These are phyloP conservation scores for Proliferodiscus dingleyae DNA, from an alignment of 2,329 filamentous ascomycete genomes.

Conservation along the genomic window DNA sequence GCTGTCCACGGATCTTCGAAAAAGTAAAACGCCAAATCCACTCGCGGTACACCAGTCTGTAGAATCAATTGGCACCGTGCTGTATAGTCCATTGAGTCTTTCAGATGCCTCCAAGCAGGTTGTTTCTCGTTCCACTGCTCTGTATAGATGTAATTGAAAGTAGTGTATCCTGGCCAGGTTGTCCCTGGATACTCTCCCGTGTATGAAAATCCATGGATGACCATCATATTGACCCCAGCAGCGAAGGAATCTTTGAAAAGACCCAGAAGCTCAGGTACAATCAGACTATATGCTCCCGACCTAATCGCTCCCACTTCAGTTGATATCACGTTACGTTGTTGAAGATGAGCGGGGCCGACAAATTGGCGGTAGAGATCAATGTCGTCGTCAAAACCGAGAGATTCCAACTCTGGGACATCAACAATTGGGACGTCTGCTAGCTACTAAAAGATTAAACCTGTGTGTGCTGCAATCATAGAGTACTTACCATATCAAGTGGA, in stretches of 20 bases:
- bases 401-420: constrained; percentile 38
- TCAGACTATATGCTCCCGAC: constrained; percentile 22
- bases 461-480: constrained; percentile 5
- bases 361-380: constrained; percentile 39
- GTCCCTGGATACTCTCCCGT: constrained; percentile 39
- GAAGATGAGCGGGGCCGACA: constrained; percentile 34
- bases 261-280: constrained; percentile 29
- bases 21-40: too few relatives aligned
- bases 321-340: constrained; percentile 35
- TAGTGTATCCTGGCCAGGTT: constrained; percentile 43
- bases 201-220: constrained; percentile 41
- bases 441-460: not conserved
- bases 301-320: constrained; percentile 33
- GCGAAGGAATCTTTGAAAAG: constrained; percentile 35
- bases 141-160: constrained; percentile 38
- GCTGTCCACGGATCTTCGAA: too few relatives aligned
- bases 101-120: constrained; percentile 36
- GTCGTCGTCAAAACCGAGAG: constrained; percentile 33
- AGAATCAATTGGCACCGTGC: too few relatives aligned
- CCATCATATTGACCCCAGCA: constrained; percentile 38
- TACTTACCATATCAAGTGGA: constrained; percentile 35
- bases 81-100: constrained; percentile 34
- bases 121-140: constrained; percentile 36
- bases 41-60: too few relatives aligned
- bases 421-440: constrained; percentile 31